These are phyloP conservation scores for Zasmidium angulare DNA, from an alignment of 2,329 filamentous ascomycete genomes.

Conservation along the genomic window DNA sequence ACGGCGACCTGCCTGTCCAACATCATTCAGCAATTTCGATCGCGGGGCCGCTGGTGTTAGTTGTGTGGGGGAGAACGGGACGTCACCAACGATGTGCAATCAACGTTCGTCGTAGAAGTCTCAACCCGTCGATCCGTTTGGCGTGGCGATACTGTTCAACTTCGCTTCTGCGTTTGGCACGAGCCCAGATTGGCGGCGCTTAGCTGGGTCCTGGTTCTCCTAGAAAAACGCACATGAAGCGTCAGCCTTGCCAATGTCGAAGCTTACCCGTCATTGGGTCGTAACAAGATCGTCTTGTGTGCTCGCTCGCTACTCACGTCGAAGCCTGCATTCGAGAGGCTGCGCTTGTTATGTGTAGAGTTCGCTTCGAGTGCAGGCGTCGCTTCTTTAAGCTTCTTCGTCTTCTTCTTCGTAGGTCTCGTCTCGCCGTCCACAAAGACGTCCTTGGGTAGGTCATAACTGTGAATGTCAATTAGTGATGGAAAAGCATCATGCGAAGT, in stretches of 20 bases:
- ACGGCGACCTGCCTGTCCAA: not conserved
- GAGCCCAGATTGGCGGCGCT: constrained; percentile 32
- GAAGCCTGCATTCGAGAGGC: constrained; percentile 44
- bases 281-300: constrained; percentile 3
- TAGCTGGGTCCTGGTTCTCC: constrained; percentile 34
- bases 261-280: not conserved
- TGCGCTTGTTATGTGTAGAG: constrained; percentile 42
- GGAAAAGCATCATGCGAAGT: too few species aligned
- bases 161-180: constrained; percentile 10
- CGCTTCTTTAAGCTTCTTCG: constrained; percentile 35
- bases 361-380: constrained; percentile 19
- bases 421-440: constrained; percentile 79
- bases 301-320: constrained; percentile 42
- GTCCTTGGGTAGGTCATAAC: constrained; percentile 84
- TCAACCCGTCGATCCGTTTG: constrained; percentile 22
- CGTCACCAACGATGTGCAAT: not conserved
- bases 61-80: not conserved
- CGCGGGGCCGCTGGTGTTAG: not conserved
- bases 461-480: constrained; percentile 45
- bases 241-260: not conserved
- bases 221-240: constrained; percentile 9
- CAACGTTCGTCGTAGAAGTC: not conserved
- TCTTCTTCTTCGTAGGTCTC: constrained; percentile 44
- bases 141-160: constrained; percentile 16
- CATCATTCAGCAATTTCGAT: not conserved